Percentiles rank a stretch among this genome's conserved stretches.
Evolutionary conservation across 129 eudicot genomes (phyloP).

Genomic region (Gnaphalium uliginosum): DNA sequence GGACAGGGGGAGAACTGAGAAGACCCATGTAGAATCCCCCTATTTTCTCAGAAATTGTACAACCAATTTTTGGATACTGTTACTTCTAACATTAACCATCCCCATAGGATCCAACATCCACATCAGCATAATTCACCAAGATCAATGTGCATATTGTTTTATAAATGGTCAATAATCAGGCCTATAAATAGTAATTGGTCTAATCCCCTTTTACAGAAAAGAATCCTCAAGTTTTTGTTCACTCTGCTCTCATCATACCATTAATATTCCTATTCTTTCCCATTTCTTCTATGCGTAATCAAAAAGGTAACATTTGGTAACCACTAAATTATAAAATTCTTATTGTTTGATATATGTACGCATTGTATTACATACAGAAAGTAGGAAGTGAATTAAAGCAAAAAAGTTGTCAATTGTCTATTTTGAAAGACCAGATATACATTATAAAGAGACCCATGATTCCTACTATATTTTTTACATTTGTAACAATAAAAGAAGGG

Average conservation of each 20-base stretch:
- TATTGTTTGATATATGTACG: background rate
- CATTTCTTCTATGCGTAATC: background rate
- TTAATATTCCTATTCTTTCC: background rate
- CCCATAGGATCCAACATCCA: background rate
- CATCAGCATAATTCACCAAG: background rate
- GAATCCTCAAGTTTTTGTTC: background rate
- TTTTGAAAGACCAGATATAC: too few species aligned
- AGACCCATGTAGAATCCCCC: background rate
- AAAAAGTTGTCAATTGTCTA: background rate
- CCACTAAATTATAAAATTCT: background rate
- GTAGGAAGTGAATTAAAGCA: background rate
- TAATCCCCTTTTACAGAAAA: background rate
- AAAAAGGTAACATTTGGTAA: background rate
- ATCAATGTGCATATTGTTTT: background rate
- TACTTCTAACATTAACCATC: constrained; percentile 3
- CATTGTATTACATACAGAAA: too few species aligned
- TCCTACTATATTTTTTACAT: background rate
- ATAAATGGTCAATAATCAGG: constrained; percentile 6
- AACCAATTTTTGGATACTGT: background rate
- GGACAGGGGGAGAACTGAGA: background rate
- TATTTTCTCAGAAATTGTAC: background rate
- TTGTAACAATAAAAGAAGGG: background rate
- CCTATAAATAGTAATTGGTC: background rate
- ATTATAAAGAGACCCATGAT: background rate
- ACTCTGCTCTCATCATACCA: background rate